Conservation (phyloP, 1,284 basidiomycete genomes). For the Cryptococcus amylolentus region DNA sequence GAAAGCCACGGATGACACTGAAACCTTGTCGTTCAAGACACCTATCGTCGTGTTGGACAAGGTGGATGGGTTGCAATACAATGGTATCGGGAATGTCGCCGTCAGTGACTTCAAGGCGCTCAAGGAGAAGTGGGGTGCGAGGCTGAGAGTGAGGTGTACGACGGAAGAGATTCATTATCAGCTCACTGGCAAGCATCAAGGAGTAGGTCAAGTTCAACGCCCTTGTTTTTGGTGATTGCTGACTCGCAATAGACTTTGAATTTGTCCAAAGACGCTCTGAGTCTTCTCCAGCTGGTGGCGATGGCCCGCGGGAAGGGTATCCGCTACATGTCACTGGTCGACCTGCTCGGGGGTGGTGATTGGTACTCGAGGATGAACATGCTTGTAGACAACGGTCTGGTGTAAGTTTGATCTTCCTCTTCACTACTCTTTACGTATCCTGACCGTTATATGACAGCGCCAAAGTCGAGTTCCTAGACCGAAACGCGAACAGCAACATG, state of each 20-base stretch:
- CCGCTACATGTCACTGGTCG: not conserved
- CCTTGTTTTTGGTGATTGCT: not conserved
- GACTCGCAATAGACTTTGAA: no score
- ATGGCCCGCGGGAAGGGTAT: conserved; percentile 31
- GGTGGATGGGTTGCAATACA: not conserved
- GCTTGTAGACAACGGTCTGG: conserved; percentile 31
- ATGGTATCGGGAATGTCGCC: not conserved
- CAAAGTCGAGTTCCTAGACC: no score
- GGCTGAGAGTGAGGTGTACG: conserved; percentile 38
- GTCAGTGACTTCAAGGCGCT: conserved; percentile 22
- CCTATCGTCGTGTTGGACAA: no score
- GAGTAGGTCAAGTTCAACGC: conserved; percentile 21
- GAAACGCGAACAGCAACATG: conserved; percentile 22
- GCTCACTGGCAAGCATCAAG: conserved; percentile 37
- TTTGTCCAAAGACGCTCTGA: conserved; percentile 23
- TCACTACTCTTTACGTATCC: no score
- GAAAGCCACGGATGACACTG: no score
- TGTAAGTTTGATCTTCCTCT: conserved; percentile 16
- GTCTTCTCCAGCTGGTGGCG: conserved; percentile 29
- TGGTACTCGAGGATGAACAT: conserved; percentile 39
- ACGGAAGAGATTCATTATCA: conserved; percentile 45
- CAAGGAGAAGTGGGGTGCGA: conserved; percentile 30
- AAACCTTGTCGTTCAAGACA: no score
- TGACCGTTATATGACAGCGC: no score
- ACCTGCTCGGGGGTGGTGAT: conserved; percentile 31